Conservation (phyloP, 139 green algal genomes). For the Coccomyxa sp. region DNA sequence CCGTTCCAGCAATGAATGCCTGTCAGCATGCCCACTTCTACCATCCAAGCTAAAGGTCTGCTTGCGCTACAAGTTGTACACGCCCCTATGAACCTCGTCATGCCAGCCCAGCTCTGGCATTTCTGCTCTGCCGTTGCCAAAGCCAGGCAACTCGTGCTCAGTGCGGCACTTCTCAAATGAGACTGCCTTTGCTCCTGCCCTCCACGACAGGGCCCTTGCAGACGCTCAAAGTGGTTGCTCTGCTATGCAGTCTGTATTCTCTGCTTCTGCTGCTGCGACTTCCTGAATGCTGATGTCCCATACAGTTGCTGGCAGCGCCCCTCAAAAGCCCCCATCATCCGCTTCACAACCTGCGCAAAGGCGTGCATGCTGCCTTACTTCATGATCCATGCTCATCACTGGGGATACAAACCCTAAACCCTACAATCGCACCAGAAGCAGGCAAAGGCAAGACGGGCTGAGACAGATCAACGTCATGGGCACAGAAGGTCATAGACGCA, state of each 20-base stretch:
- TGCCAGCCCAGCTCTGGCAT: no score
- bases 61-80: no score
- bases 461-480: background rate
- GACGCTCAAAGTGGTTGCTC: no score
- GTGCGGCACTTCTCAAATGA: no score
- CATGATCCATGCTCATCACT: conserved; percentile 10
- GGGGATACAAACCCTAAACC: background rate
- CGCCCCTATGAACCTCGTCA: no score
- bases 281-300: conserved; percentile 44
- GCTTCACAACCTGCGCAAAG: conserved; percentile 71
- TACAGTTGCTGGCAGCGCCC: conserved; percentile 70
- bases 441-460: background rate
- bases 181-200: no score
- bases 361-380: background rate
- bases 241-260: background rate
- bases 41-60: no score
- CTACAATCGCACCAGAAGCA: background rate
- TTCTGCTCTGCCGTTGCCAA: no score
- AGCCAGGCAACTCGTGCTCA: no score
- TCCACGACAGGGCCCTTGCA: no score
- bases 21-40: no score
- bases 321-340: conserved; percentile 87
- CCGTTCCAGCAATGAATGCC: no score
- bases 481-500: background rate
- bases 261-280: background rate